Percentiles rank a stretch among this genome's conserved stretches.
Evolutionary conservation across 1,284 basidiomycete species (phyloP).

Genomic region (Hemileia vastatrix): DNA sequence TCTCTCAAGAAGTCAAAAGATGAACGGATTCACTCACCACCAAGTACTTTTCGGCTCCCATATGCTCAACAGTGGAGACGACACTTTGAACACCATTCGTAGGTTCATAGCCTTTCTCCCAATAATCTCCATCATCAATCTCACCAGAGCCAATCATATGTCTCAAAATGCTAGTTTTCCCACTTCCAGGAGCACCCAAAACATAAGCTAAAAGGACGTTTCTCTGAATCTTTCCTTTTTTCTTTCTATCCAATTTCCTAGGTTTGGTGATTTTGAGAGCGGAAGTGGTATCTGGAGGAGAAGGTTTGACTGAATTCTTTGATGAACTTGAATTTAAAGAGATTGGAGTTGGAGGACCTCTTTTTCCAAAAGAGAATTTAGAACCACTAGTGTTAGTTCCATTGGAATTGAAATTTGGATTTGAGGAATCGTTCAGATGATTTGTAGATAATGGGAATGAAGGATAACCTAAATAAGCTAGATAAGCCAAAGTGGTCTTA

Average conservation of each 20-base stretch:
- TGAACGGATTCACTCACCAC: slow-evolving; percentile 24
- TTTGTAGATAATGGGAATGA: slow-evolving; percentile 28
- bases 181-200: slow-evolving; percentile 40
- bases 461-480: slow-evolving; percentile 86
- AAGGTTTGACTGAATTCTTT: neutral
- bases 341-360: neutral
- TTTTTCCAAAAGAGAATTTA: neutral
- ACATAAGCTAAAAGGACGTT: slow-evolving; percentile 40
- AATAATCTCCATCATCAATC: neutral
- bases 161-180: slow-evolving; percentile 39
- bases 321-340: too few relatives aligned
- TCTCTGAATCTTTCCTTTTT: slow-evolving; percentile 35
- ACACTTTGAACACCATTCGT: slow-evolving; percentile 37
- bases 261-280: slow-evolving; percentile 74
- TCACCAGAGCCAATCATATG: slow-evolving; percentile 35
- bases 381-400: neutral
- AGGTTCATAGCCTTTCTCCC: slow-evolving; percentile 28
- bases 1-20: too few relatives aligned
- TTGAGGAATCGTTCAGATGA: neutral
- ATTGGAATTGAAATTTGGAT: neutral
- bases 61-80: slow-evolving; percentile 39
- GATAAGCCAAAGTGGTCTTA: slow-evolving; percentile 80
- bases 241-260: too few relatives aligned
- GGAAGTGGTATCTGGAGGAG: too few relatives aligned
- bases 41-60: slow-evolving; percentile 40